A percentile compares a stretch with the other conserved stretches of the same genome.
These are phyloP conservation scores for Crassisporium funariophilum DNA, from an alignment of 768 basidiomycete species.

Conservation along the genomic window DNA sequence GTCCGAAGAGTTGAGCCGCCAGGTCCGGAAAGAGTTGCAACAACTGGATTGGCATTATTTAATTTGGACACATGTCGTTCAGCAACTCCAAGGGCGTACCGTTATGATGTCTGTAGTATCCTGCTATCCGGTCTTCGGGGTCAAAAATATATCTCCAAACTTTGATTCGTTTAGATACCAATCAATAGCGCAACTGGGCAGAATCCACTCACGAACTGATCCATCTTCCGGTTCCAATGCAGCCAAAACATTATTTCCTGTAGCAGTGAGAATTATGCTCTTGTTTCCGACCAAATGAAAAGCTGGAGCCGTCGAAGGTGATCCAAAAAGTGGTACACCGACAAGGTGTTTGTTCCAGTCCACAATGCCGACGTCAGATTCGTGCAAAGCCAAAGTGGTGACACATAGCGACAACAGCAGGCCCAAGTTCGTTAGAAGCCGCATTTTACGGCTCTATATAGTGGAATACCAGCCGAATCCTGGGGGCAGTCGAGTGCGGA, in stretches of 20 bases:
- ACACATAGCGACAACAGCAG: conserved; percentile 22
- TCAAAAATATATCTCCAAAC: conserved; percentile 85
- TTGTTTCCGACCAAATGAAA: conserved; percentile 49
- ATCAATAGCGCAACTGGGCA: neutral
- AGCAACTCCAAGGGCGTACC: conserved; percentile 43
- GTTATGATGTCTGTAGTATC: conserved; percentile 58
- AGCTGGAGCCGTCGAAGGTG: conserved; percentile 55
- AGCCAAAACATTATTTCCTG: conserved; percentile 76
- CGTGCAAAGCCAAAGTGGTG: conserved; percentile 53
- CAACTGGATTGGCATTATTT: conserved; percentile 50
- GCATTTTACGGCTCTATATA: conserved; percentile 28
- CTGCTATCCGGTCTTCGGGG: conserved; percentile 64
- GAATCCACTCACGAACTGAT: conserved; percentile 57
- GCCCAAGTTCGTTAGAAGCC: conserved; percentile 23
- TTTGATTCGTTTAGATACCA: conserved; percentile 28
- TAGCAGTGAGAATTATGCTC: conserved; percentile 65
- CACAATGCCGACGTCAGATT: conserved; percentile 76
- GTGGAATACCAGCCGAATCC: no score
- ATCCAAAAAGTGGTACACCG: conserved; percentile 66
- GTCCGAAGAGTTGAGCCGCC: conserved; percentile 69
- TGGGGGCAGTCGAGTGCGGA: neutral
- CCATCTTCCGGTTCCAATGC: conserved; percentile 71
- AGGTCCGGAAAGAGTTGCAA: conserved; percentile 76
- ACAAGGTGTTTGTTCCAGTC: conserved; percentile 87
- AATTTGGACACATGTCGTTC: neutral